Conservation (phyloP, 2,329 filamentous ascomycete genomes). For the Ceratocystis harringtonii region DNA sequence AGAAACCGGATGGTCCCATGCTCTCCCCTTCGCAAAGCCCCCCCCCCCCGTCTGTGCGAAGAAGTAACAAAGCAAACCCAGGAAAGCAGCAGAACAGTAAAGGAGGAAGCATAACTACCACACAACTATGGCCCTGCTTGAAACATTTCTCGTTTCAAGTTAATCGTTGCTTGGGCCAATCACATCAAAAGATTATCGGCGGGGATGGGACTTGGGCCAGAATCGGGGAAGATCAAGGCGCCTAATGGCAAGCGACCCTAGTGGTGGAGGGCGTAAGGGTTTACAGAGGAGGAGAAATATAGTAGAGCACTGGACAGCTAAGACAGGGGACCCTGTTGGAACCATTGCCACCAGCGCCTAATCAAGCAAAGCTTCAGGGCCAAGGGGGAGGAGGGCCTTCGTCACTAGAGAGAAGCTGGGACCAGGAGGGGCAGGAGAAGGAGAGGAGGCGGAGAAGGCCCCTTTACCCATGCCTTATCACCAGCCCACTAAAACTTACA, state of each 20-base stretch:
- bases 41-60: background rate
- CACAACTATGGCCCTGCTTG: background rate
- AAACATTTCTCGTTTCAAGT: conserved; percentile 1
- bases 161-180: background rate
- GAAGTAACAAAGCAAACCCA: background rate
- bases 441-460: background rate
- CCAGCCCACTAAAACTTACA: too few species aligned
- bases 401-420: background rate
- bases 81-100: background rate
- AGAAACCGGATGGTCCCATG: background rate
- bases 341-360: background rate
- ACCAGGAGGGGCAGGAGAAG: background rate
- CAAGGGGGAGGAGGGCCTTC: background rate
- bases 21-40: background rate
- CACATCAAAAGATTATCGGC: background rate
- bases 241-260: background rate
- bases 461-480: too few species aligned
- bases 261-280: too few species aligned
- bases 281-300: too few species aligned
- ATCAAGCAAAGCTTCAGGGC: background rate
- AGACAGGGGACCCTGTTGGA: background rate
- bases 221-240: background rate
- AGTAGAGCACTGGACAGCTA: background rate
- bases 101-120: background rate
- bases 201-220: background rate